These are phyloP conservation scores for Lyophyllum atratum DNA, from an alignment of 768 basidiomycete genomes.

Conservation along the genomic window DNA sequence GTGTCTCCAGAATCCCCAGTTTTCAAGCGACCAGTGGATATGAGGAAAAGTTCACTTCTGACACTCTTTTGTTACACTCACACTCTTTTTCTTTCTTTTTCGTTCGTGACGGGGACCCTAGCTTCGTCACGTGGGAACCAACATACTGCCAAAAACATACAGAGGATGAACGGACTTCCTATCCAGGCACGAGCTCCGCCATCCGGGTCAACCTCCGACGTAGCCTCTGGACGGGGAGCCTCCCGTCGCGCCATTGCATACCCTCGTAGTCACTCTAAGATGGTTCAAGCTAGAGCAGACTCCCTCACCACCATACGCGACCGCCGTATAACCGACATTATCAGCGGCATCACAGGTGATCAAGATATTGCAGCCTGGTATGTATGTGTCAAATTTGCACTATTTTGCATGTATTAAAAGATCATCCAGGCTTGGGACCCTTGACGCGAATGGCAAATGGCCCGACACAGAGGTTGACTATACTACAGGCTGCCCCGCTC, in stretches of 20 bases:
- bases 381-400: not conserved
- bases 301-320: conserved; percentile 12
- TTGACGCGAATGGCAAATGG: conserved; percentile 40
- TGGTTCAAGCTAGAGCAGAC: conserved; percentile 31
- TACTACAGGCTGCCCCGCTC: conserved; percentile 50
- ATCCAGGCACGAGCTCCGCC: not conserved
- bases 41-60: conserved; percentile 13
- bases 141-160: not conserved
- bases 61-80: conserved; percentile 16
- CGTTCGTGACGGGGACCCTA: not conserved
- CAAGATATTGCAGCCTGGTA: conserved; percentile 19
- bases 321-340: conserved; percentile 18
- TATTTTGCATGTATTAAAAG: not conserved
- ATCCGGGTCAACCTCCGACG: not conserved
- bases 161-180: not conserved
- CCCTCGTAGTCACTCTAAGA: conserved; percentile 25
- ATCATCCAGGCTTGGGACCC: conserved; percentile 16
- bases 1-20: too few species aligned
- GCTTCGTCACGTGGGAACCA: conserved; percentile 9
- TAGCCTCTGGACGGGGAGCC: not conserved
- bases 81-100: conserved; percentile 15
- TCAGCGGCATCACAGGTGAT: conserved; percentile 8
- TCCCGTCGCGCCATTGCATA: not conserved
- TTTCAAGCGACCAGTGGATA: not conserved
- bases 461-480: conserved; percentile 48